Evolutionary conservation across 2,329 filamentous ascomycete species (phyloP), one percentile per base, ranked within the genome.

Genomic region (Fusarium compactum): DNA sequence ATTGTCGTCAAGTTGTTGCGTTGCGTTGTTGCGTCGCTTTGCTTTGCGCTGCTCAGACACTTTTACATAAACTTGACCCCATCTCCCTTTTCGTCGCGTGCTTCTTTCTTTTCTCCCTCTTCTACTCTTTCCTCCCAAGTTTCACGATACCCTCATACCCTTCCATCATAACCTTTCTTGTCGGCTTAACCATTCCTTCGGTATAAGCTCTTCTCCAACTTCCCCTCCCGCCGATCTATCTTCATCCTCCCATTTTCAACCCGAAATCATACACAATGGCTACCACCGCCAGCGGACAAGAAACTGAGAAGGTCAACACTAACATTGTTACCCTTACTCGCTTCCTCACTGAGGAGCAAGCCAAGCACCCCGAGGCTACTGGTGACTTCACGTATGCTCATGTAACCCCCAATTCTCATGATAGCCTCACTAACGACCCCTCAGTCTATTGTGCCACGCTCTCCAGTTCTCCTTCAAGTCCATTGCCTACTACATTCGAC

Each of bases 381-480:
- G 96, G 96, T 85, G 96, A 99, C 84, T 99, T 99, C 84, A 99
- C 96, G 94, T 97, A 87, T 67, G 72, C 44, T 53, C 25, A 34
- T 44, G 40, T 50, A 55, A 43, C 45, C 40, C 30, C n/a, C 22
- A 40, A 27, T 38, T 38, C 44, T 64, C 41, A 67, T 67, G 58
- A 62, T 44, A 40, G 6, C 34, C 50, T 29, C 51, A 24, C 65
- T 76, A 52, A 75, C 64, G 29, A 9, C 27, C 47, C 40, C 44
- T 27, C 56, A 98, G 95, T 77, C 89, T 99, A 56, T 90, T 99
- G 65, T 98, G 94, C 87, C 96, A 99, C 81, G 95, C 96, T 65
- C 92, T 99, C 64, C 96, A 98, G 83, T 99, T 98, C 86, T 95
- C 96, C 72, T 99, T 99, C 91, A 99, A 99, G 87, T 97, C 94